Base-by-base conservation (phyloP, 2,329 filamentous ascomycete species). In the Aspergillus sp. region DNA sequence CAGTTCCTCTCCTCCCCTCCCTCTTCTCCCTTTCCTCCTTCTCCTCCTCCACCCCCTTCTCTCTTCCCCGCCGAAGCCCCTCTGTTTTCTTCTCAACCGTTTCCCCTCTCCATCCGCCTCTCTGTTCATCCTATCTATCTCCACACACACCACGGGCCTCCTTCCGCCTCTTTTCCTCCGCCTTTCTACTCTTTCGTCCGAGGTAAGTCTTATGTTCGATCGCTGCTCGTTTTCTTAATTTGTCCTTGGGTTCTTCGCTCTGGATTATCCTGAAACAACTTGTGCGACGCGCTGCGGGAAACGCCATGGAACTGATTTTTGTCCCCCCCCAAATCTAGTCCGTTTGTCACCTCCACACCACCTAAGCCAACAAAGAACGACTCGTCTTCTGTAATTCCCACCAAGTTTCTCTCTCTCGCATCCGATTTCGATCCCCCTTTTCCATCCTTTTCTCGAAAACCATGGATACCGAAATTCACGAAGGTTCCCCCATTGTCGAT, bases 401-500 rank as follows among this genome's bases (percentile, higher is more conserved):
- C 39, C 33, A 34, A 34, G 12, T 8, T 34, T 34, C 33, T 34
- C 19, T 19, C 19, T 19, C 19, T 19, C 19, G 19, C 19, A 19
- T 19, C 19, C 19, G 19, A 19, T 19, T 19, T 19, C 19, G 19
- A 19, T 19, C 19, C 19, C 19, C 19, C 19, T 19, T 19, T 19
- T 19, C 19, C 19, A 19, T 19, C 19, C 19, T 19, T 19, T 19
- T 19, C 19, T 19, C 19, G 19, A 19, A 19, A 19, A 19, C 52
- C 53, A 88, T 87, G 84, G 83, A 83, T 61, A 64, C 74, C 46
- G 83, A 86, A 63, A 59, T 67, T 54, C 69, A 66, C 58, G 66
- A 68, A 35, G 79, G 27, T 29, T 28, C 85, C 47, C 69, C 78
- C 51, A 59, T 76, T 60, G 82, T 79, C 58, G 82, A 82, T 57